Conservation (phyloP, 164 flowering plant genomes). For the Stephania yunnanensis region DNA sequence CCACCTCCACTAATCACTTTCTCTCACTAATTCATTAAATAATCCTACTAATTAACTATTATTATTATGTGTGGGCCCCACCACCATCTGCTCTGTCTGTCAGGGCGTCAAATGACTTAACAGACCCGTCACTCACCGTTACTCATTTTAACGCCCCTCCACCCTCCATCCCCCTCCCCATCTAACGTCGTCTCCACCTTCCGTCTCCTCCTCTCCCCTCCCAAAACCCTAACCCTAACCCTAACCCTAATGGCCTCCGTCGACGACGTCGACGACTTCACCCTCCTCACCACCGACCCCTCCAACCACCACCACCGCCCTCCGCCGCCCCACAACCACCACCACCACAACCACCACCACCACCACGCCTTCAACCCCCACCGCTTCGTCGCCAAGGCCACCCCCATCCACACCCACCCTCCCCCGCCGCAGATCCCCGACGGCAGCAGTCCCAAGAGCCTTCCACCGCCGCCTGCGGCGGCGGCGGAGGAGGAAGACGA, state of each 20-base stretch:
- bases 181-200: conserved; percentile 46
- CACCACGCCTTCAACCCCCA: conserved; percentile 12
- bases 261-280: conserved; percentile 41
- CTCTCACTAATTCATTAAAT: neutral
- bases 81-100: neutral
- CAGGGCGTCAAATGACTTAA: conserved; percentile 19
- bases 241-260: conserved; percentile 27
- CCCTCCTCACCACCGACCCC: conserved; percentile 17
- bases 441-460: conserved; percentile 15
- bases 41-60: neutral
- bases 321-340: neutral
- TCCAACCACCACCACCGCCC: conserved; percentile 11
- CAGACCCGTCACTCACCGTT: conserved; percentile 33
- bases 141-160: conserved; percentile 10
- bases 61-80: conserved; percentile 14
- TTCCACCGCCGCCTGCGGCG: neutral
- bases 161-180: conserved; percentile 1
- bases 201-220: conserved; percentile 17
- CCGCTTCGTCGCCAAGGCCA: conserved; percentile 8
- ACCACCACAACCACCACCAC: conserved; percentile 8
- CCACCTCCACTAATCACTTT: neutral
- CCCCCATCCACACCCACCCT: conserved; percentile 5
- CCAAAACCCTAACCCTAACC: conserved; percentile 23
- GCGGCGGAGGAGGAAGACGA: neutral
- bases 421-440: conserved; percentile 1